phyloP scores from a whole-genome alignment of 2,329 filamentous ascomycete species.

The Botrytis elliptica region DNA sequence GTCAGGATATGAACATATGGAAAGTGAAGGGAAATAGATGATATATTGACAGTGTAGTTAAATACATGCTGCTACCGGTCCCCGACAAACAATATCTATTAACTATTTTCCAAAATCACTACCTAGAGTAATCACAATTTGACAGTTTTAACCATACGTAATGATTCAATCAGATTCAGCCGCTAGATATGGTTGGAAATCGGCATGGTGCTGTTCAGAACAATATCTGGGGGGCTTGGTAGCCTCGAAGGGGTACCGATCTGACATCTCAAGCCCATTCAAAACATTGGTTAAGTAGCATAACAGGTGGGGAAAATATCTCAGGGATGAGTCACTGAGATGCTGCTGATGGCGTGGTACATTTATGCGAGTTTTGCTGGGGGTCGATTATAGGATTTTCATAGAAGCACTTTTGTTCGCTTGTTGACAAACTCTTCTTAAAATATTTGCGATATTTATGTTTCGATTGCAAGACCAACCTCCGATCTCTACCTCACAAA shows the following conservation, averaged over 20 bases:
- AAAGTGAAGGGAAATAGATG: not conserved
- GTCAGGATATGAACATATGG: not conserved
- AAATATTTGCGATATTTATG: not conserved
- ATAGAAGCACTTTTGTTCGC: not conserved
- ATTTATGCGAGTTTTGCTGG: not conserved
- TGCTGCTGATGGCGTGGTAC: not conserved
- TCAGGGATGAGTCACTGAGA: not conserved
- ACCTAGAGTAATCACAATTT: not conserved
- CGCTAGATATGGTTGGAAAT: not conserved
- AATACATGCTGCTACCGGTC: not conserved
- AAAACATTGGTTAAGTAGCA: not conserved
- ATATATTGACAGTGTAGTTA: not conserved
- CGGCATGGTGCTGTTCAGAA: not conserved
- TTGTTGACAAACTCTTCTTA: not conserved
- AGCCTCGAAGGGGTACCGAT: not conserved
- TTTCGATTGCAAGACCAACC: not conserved
- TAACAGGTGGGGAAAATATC: no score
- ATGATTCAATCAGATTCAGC: no score
- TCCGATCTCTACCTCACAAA: not conserved
- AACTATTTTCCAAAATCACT: not conserved
- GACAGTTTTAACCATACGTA: not conserved
- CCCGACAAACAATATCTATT: fast-evolving
- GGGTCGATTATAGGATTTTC: not conserved
- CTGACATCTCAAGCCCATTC: not conserved
- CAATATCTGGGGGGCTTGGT: not conserved